Base-by-base conservation (phyloP, 176 grass and related monocot genomes). In the Triticum urartu region DNA sequence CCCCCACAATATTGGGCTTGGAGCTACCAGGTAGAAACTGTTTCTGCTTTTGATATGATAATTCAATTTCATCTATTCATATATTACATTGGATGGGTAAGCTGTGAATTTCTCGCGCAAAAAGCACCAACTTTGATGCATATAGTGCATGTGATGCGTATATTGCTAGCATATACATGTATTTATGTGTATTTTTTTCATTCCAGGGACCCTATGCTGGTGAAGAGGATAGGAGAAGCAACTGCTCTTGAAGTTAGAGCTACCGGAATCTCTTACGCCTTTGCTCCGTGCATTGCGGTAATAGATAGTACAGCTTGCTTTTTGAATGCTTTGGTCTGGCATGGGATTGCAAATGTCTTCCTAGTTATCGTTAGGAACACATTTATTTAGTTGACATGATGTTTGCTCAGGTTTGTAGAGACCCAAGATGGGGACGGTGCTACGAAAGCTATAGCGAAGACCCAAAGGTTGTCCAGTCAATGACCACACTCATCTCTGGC, bases 351-450 rank as follows among this genome's bases (percentile, higher is more conserved):
- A 39, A 7, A 73, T 33, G n/a, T 28, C 12, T 45, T 7, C 71
- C 24, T 69, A 69, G 52, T 73, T 68, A 64, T 65, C 42, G 7
- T 17, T 63, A 34, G 13, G 68, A 87, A 26, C 60, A 40, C 21
- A 70, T 63, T 52, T 17, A 21, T 17, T 4, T 63, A 10, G 11
- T 36, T 68, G 69, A 58, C 78, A 75, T 80, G 72, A 48, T 56
- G 21, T 70, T 68, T 66, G 17, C 47, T 24, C 80, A 95, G 94
- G 91, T 93, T 79, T 95, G 94, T 82, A 93, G 94, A 93, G 94
- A 95, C 72, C 94, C 94, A 65, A 95, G 94, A 85, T 95, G 94
- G 94, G 94, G 94, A 21, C 94, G 91, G 11, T 95, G 94, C 84
- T 95, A 93, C 0, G 94, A 95, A 80, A 95, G 94, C 80, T 95